Percentiles rank a stretch among this genome's conserved stretches.
Evolutionary conservation across 805 yeast species (phyloP).

Genomic region (Teunomyces aglyptinius): DNA sequence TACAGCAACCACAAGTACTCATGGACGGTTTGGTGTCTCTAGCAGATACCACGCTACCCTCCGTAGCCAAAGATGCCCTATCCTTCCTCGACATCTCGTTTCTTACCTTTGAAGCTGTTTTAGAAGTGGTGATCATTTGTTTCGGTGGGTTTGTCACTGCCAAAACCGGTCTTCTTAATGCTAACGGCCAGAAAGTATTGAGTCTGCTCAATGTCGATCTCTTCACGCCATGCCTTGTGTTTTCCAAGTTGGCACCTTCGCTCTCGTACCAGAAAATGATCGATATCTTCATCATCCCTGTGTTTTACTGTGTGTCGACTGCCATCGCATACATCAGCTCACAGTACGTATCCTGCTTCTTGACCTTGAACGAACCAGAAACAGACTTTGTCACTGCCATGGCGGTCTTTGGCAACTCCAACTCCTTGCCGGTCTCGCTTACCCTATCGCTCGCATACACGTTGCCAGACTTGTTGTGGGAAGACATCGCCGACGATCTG

Average conservation of each 20-base stretch:
- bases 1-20: neutral
- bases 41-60: neutral
- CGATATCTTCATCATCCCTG: slow-evolving; percentile 81
- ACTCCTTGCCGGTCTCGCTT: slow-evolving; percentile 89
- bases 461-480: slow-evolving; percentile 75
- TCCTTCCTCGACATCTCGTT: slow-evolving; percentile 49
- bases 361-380: slow-evolving; percentile 69
- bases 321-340: slow-evolving; percentile 70
- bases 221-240: slow-evolving; percentile 94
- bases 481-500: slow-evolving; percentile 61
- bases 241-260: slow-evolving; percentile 68
- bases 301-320: slow-evolving; percentile 81
- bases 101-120: slow-evolving; percentile 85
- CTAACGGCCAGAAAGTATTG: slow-evolving; percentile 73
- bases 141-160: slow-evolving; percentile 86
- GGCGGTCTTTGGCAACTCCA: slow-evolving; percentile 96
- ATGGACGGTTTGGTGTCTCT: neutral
- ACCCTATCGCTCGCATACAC: slow-evolving; percentile 77
- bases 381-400: slow-evolving; percentile 91
- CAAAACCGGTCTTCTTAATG: slow-evolving; percentile 61
- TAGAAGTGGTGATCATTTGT: slow-evolving; percentile 86
- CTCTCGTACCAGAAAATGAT: slow-evolving; percentile 72
- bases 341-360: slow-evolving; percentile 46
- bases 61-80: slow-evolving; percentile 13
- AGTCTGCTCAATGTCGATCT: slow-evolving; percentile 82